Base-by-base conservation (phyloP, 352 stramenopile genomes). In the Phytophthora sp. region DNA sequence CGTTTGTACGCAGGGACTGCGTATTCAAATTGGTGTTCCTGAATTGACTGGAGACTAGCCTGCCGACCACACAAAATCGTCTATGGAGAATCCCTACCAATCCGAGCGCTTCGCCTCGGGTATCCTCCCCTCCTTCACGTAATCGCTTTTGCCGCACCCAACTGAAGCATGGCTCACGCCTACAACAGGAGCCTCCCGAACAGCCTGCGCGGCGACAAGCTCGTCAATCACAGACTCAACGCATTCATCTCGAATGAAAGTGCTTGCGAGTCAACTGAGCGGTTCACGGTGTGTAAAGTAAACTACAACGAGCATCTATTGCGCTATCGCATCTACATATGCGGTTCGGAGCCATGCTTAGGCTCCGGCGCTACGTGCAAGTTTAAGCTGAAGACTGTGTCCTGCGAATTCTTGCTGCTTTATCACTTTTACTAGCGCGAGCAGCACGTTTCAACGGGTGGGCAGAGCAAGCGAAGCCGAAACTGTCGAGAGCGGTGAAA, bases 181-280 rank as follows among this genome's bases (percentile, higher is more conserved):
- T 49, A 49, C 21, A 32, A 49, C 41, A 34, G 41, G 41, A 9
- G 41, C 41, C 41, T 49, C 27, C 41, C 31, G 20, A 23, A 49
- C 41, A 49, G 41, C 41, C 41, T 49, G 41, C 21, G 41, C 5
- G 41, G 24, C 41, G 41, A 49, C 41, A 49, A 49, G 41, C 41
- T 49, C 9, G 41, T 49, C 41, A 49, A 49, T 32, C 24, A 23
- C 21, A 5, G 41, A 2, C 41, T 49, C 41, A 23, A 49, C 21
- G 41, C 41, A 49, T 34, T 32, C 20, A 20, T 12, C 41, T 28
- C 9, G 21, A 20, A 49, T 49, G 41, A 49, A 49, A 20, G 41
- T 49, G 41, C 21, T 49, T 34, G 41, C 41, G 10, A 45, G 38
- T 45, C 38, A 45, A 20, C 6, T 45, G 17, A 45, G 38, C 38